Percentiles rank a stretch among this genome's conserved stretches.
Evolutionary conservation across 2,329 filamentous ascomycete species (phyloP).

Genomic region (Bisporella sp.): DNA sequence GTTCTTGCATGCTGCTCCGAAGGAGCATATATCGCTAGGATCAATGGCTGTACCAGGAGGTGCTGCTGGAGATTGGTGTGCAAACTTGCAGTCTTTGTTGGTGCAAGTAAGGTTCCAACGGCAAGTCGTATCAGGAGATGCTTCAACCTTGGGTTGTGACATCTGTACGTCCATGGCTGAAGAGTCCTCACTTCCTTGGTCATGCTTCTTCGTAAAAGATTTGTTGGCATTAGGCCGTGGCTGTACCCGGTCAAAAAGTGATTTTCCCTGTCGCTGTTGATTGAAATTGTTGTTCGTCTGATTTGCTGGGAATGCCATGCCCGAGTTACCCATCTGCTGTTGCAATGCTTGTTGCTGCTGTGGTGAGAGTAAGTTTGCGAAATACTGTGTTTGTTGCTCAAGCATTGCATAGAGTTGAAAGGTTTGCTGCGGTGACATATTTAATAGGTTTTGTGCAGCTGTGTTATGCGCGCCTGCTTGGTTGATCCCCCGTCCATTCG

Average conservation of each 20-base stretch:
- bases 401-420: constrained; percentile 71
- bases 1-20: constrained; percentile 91
- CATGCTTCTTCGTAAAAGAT: too few relatives aligned
- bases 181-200: neutral
- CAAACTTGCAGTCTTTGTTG: constrained; percentile 85
- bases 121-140: constrained; percentile 67
- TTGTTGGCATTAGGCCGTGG: constrained; percentile 14
- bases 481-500: constrained; percentile 39
- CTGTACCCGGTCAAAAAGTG: constrained; percentile 70
- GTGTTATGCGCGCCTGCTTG: constrained; percentile 36
- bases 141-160: constrained; percentile 41
- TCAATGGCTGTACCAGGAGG: constrained; percentile 72
- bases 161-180: constrained; percentile 56
- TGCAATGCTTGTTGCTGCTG: constrained; percentile 41
- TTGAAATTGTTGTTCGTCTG: constrained; percentile 29
- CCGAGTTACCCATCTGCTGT: constrained; percentile 33
- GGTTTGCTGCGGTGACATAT: constrained; percentile 60
- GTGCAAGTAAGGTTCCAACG: constrained; percentile 85
- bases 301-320: constrained; percentile 30
- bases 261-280: constrained; percentile 40
- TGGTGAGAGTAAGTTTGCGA: constrained; percentile 55
- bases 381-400: constrained; percentile 82
- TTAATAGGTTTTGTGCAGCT: constrained; percentile 37
- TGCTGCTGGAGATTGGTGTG: constrained; percentile 88
- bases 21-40: constrained; percentile 72